phyloP scores from a whole-genome alignment of 1,284 basidiomycete genomes.

The Paramarasmius palmivorus region DNA sequence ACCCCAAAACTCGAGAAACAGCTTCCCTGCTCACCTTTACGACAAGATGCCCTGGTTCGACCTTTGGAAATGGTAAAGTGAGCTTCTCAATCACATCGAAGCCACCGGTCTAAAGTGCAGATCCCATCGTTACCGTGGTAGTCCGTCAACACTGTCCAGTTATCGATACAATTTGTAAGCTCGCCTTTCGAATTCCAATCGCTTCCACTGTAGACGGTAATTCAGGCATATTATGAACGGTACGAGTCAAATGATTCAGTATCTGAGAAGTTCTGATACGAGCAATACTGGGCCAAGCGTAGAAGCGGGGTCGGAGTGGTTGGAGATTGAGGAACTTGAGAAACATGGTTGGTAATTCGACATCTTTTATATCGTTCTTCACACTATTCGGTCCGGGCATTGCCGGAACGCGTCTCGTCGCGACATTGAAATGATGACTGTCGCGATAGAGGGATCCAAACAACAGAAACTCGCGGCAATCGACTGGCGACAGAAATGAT shows the following conservation, averaged over 20 bases:
- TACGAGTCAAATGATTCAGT: conserved; percentile 23
- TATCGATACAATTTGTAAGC: background rate
- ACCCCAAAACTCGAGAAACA: conserved; percentile 4
- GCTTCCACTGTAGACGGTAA: conserved; percentile 58
- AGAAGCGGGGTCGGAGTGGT: too few species aligned
- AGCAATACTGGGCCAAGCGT: too few species aligned
- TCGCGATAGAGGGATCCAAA: too few species aligned
- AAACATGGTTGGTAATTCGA: too few species aligned
- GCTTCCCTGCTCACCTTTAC: conserved; percentile 60
- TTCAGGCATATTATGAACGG: conserved; percentile 36
- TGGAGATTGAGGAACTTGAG: too few species aligned
- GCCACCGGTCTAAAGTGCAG: conserved; percentile 54
- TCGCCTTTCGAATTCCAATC: conserved; percentile 53
- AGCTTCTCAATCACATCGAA: conserved; percentile 77
- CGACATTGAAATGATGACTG: too few species aligned
- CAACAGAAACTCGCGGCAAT: too few species aligned
- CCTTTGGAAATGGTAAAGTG: conserved; percentile 55
- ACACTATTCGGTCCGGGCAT: too few species aligned
- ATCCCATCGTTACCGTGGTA: background rate
- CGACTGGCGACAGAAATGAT: too few species aligned
- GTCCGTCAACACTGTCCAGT: background rate
- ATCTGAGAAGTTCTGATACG: conserved; percentile 21
- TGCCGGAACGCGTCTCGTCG: too few species aligned
- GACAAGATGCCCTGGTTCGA: conserved; percentile 68
- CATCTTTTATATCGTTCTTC: too few species aligned